Base-by-base conservation (phyloP, 352 stramenopile genomes). In the Phytopythium vexans region DNA sequence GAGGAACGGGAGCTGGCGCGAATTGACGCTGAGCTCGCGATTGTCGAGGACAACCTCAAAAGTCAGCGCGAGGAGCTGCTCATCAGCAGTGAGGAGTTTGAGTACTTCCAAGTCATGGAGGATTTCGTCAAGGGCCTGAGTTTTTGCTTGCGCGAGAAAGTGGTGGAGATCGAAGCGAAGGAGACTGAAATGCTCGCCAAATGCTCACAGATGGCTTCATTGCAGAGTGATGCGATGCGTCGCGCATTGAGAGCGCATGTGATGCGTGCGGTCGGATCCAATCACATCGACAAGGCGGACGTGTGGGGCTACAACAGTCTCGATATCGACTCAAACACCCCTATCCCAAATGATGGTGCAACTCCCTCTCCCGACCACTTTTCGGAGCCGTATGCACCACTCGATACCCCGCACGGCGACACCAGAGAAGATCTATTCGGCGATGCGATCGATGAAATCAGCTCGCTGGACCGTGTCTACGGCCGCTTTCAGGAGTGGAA, bases 81-180 rank as follows among this genome's bases (percentile, higher is more conserved):
- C 3, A 57, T 62, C 3, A 76, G 66, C 43, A 88, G 78, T 15
- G 74, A 89, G 58, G 63, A 88, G 64, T 89, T 83, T 55, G 82
- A 92, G 44, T 90, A 86, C 49, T 90, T 90, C 38, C 79, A 89
- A 42, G 70, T 82, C 14, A 54, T 92, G 4, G 80, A 90, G 59
- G 75, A 89, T 56, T 92, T 76, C 47, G 77, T 89, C 2, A 86
- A 85, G 41, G 74, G 79, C 0, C 48, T 92, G 52, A 89, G 79
- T 37, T 90, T 86, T 54, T 92, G 82, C 41, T 47, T 90, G 10
- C 82, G 82, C 12, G 79, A 84, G 38, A 92, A 92, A 41, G 10
- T 82, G 3, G 67, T 60, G 0, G 54, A 66, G 15, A 87, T 92
- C 41, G 56, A 75, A 46, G 52, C 48, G n/a, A 80, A 69, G 50